Conservation (phyloP, 208 protist species). For the Trypanosoma mega region DNA sequence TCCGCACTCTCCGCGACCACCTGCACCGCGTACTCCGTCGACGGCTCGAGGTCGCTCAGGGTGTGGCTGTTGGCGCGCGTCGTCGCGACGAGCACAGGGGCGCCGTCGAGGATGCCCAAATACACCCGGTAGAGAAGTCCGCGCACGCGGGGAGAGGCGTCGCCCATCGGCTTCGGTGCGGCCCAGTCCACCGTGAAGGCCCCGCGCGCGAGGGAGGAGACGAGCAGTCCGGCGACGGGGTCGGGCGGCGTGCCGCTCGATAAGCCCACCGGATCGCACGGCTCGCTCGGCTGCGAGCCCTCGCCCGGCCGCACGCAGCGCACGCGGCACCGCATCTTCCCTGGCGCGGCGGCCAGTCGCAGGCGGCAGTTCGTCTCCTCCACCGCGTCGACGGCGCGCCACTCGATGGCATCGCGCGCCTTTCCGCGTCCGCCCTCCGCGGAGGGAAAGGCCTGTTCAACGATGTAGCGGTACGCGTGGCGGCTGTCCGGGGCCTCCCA, state of each 20-base stretch:
- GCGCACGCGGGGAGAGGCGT: conserved; percentile 12
- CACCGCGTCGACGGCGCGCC: conserved; percentile 78
- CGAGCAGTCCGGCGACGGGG: conserved; percentile 52
- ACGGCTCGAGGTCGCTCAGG: conserved; percentile 56
- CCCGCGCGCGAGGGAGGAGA: conserved; percentile 57
- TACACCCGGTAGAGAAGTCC: conserved; percentile 59
- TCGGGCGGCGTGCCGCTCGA: conserved; percentile 80
- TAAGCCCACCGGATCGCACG: conserved; percentile 64
- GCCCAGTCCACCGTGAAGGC: conserved; percentile 74
- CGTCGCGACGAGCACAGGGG: conserved; percentile 35
- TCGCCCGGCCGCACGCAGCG: conserved; percentile 52
- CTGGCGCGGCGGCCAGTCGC: conserved; percentile 46
- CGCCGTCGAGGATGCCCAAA: conserved; percentile 35
- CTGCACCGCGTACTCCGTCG: conserved; percentile 81
- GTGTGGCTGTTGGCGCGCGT: conserved; percentile 37
- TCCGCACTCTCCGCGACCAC: conserved; percentile 78
- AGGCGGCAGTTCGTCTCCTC: conserved; percentile 70
- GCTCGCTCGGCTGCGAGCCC: conserved; percentile 59
- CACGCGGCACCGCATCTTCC: conserved; percentile 81
- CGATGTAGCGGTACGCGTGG: conserved; percentile 65
- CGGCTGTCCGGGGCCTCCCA: conserved; percentile 55
- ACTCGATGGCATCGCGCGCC: conserved; percentile 34
- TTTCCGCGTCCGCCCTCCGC: conserved; percentile 20
- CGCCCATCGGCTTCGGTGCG: conserved; percentile 31
- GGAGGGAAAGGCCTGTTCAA: conserved; percentile 54